Percentiles rank a stretch among this genome's conserved stretches.
Conservation (phyloP, 2,329 filamentous ascomycete genomes). For the Exophiala sideris region DNA sequence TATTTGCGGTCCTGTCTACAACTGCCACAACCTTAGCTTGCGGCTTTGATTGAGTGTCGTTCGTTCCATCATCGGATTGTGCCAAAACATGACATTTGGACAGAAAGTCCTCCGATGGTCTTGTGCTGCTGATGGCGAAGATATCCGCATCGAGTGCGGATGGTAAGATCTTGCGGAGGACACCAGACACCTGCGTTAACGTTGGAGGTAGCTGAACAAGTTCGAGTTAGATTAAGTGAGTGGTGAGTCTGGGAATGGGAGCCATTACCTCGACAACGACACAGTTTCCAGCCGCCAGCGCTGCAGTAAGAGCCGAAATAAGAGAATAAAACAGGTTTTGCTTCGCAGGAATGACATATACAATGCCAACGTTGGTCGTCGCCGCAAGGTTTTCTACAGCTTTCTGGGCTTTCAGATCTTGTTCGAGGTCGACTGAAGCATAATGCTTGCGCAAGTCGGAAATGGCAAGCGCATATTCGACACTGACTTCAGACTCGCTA, state of each 20-base stretch:
- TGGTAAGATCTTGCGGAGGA: constrained; percentile 34
- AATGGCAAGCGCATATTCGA: constrained; percentile 32
- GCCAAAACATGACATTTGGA: constrained; percentile 36
- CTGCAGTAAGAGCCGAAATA: constrained; percentile 34
- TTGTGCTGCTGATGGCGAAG: constrained; percentile 43
- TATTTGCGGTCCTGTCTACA: constrained; percentile 59
- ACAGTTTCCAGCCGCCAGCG: constrained; percentile 39
- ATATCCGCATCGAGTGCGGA: constrained; percentile 48
- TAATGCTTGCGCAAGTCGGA: constrained; percentile 32
- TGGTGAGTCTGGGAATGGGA: not conserved
- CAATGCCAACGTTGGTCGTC: constrained; percentile 18
- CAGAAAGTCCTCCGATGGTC: constrained; percentile 29
- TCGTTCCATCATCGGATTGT: constrained; percentile 16
- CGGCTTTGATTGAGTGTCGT: constrained; percentile 34
- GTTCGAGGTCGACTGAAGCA: constrained; percentile 30
- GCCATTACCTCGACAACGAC: constrained; percentile 34
- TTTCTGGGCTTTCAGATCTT: constrained; percentile 20
- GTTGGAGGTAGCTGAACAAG: constrained; percentile 10
- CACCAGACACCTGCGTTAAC: constrained; percentile 4
- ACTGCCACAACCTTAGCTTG: constrained; percentile 49
- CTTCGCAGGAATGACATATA: constrained; percentile 33
- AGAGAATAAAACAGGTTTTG: constrained; percentile 35
- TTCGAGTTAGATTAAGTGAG: not conserved
- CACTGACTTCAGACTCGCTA: constrained; percentile 34
- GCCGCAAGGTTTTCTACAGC: constrained; percentile 1